These are phyloP conservation scores for Agrocybe praecox DNA, from an alignment of 768 basidiomycete species.

Conservation along the genomic window DNA sequence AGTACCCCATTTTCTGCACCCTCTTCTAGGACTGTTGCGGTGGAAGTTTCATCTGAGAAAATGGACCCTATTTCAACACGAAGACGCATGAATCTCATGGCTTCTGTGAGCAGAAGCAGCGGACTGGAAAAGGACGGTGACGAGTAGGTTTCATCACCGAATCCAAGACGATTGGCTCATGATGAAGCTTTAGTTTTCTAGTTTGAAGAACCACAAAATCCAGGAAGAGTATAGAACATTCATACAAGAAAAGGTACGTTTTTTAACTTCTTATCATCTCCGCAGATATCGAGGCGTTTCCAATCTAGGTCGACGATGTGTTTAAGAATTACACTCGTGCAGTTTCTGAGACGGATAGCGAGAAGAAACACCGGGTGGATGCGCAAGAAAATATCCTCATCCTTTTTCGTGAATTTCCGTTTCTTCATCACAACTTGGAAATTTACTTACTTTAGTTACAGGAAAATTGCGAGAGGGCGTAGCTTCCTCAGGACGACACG, in stretches of 20 bases:
- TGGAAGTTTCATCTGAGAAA: not conserved
- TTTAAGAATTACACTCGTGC: slow-evolving; percentile 39
- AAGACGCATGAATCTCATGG: slow-evolving; percentile 62
- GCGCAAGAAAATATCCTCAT: slow-evolving; percentile 72
- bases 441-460: slow-evolving; percentile 23
- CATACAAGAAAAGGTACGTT: slow-evolving; percentile 62
- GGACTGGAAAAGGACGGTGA: slow-evolving; percentile 76
- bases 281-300: not conserved
- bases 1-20: not conserved
- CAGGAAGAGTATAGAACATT: slow-evolving; percentile 73
- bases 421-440: not conserved
- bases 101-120: slow-evolving; percentile 77
- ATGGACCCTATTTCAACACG: slow-evolving; percentile 7
- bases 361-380: slow-evolving; percentile 46
- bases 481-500: slow-evolving; percentile 57
- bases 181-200: slow-evolving; percentile 39
- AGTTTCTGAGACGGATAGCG: slow-evolving; percentile 31
- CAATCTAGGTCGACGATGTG: slow-evolving; percentile 48
- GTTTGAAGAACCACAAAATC: slow-evolving; percentile 57
- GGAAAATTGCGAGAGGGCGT: slow-evolving; percentile 81
- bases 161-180: slow-evolving; percentile 15
- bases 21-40: not conserved
- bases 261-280: not conserved
- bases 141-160: slow-evolving; percentile 50
- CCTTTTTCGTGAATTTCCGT: slow-evolving; percentile 59